Conservation (phyloP, 2,329 filamentous ascomycete genomes). For the Fusarium circinatum region DNA sequence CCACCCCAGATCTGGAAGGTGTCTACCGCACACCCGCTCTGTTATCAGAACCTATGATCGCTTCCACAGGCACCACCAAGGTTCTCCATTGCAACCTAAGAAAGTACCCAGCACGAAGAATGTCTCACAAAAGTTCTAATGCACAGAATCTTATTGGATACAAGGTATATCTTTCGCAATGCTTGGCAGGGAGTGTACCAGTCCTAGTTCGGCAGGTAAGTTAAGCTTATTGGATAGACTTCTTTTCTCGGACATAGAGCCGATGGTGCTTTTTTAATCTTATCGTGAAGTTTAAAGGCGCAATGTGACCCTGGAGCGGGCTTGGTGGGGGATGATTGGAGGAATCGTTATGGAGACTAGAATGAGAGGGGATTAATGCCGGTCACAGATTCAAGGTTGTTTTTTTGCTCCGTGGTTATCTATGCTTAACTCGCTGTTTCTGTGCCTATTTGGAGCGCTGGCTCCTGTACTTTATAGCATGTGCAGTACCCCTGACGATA, state of each 20-base stretch:
- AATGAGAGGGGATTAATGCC: neutral
- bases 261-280: conserved; percentile 9
- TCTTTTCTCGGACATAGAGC: neutral
- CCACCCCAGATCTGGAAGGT: conserved; percentile 28
- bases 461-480: no score
- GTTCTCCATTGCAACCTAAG: neutral
- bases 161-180: neutral
- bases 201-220: conserved; percentile 11
- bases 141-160: neutral
- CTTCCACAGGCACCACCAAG: no score
- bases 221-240: conserved; percentile 15
- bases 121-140: conserved; percentile 25
- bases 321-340: conserved; percentile 10
- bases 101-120: neutral
- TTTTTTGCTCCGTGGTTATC: neutral
- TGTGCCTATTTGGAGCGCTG: neutral
- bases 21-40: neutral
- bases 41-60: neutral
- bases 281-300: conserved; percentile 26
- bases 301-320: neutral
- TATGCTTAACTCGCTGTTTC: neutral
- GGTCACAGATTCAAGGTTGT: neutral
- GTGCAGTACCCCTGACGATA: no score
- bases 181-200: conserved; percentile 4
- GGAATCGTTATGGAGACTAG: neutral